These are phyloP conservation scores for Penicillium manginii DNA, from an alignment of 495 filamentous ascomycete species.

Conservation along the genomic window DNA sequence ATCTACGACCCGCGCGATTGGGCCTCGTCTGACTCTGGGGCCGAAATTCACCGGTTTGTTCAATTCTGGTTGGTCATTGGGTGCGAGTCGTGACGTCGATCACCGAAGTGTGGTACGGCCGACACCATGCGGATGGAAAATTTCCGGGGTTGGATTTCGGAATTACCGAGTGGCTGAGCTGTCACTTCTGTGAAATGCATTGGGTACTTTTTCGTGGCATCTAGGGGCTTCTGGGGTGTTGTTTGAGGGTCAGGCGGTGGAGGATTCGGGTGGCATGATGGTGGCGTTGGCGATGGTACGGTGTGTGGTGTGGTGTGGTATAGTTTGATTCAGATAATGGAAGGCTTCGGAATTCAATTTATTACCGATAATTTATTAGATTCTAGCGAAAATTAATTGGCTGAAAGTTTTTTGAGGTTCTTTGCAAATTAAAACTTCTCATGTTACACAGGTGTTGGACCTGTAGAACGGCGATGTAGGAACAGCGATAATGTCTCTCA, in stretches of 20 bases:
- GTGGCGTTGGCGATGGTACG: constrained; percentile 1
- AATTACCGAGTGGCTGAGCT: background rate
- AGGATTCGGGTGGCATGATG: constrained; percentile 1
- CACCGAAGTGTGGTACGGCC: background rate
- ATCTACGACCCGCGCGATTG: background rate
- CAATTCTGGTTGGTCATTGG: background rate
- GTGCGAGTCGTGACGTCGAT: background rate
- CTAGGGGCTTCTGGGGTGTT: background rate
- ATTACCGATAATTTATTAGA: too few relatives aligned
- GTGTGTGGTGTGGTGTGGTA: background rate
- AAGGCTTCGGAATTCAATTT: too few relatives aligned
- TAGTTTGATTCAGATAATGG: too few relatives aligned
- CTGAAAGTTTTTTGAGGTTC: too few relatives aligned
- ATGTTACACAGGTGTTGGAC: too few relatives aligned
- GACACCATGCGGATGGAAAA: background rate
- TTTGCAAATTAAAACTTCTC: too few relatives aligned
- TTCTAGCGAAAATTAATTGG: too few relatives aligned
- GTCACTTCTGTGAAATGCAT: background rate
- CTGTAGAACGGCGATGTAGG: too few relatives aligned
- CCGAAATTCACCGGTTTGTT: background rate
- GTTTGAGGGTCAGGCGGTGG: background rate
- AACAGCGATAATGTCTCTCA: too few relatives aligned
- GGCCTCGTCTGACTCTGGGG: background rate
- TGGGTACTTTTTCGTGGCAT: background rate
- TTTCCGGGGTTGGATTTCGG: background rate